Conservation (phyloP, 2,329 filamentous ascomycete genomes). For the Aspergillus melleus region DNA sequence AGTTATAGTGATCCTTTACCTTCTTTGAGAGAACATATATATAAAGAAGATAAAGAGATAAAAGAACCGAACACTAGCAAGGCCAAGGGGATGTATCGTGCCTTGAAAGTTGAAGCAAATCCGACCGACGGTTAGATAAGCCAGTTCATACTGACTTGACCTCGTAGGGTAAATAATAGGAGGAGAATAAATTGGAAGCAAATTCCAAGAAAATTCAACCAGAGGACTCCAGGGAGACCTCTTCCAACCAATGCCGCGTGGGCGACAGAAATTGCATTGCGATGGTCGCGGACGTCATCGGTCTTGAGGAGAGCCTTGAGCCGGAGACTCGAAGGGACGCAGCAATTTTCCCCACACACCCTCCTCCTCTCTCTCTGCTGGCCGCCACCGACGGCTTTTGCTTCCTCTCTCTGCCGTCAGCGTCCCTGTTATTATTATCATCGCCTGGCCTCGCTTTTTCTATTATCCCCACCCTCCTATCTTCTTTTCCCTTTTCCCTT, state of each 20-base stretch:
- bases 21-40: too few species aligned
- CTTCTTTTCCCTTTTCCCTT: constrained; percentile 5
- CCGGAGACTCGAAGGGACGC: constrained; percentile 14
- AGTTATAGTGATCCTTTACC: too few species aligned
- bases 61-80: too few species aligned
- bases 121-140: too few species aligned
- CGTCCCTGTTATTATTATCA: not conserved
- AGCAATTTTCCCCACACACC: constrained; percentile 30
- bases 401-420: constrained; percentile 13
- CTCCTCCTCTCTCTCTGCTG: constrained; percentile 6
- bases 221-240: not conserved
- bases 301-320: constrained; percentile 25
- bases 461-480: constrained; percentile 13
- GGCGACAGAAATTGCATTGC: too few species aligned
- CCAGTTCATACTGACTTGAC: not conserved
- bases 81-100: too few species aligned
- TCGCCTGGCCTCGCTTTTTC: constrained; percentile 1
- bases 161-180: not conserved
- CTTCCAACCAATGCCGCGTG: too few species aligned
- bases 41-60: too few species aligned
- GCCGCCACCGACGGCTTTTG: constrained; percentile 24
- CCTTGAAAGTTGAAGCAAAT: too few species aligned
- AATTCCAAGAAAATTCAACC: not conserved
- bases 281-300: constrained; percentile 33
- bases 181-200: not conserved